Base-by-base conservation (phyloP, 306 rosid species). In the Betula pendula region DNA sequence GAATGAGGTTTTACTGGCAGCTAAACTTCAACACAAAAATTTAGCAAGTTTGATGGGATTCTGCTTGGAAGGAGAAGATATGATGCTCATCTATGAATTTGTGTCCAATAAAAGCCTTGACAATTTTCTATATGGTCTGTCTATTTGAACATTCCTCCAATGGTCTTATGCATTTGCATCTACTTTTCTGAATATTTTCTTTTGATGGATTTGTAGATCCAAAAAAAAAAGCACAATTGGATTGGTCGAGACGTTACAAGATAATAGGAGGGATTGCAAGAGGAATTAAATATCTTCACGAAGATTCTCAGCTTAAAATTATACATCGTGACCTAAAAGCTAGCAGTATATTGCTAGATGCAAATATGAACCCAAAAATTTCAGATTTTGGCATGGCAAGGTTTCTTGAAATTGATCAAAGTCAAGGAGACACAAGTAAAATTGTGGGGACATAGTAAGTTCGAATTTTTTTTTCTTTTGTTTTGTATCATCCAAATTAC, bases 241-340 rank as follows among this genome's bases (percentile, higher is more conserved):
- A 73, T 69, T 84, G 87, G 87, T 16, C 43, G 6, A 69, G 8
- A 17, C 62, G 87, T 14, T 76, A 71, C 77, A 84, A 77, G 19
- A 77, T 84, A n/a, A 74, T 84, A 2, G 72, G 38, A 0, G 87
- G 78, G 14, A 84, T 84, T 58, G 78, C 80, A 73, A 42, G 48
- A 42, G 84, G 84, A 33, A 45, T 84, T n/a, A 17, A 73, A 4
- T 80, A 77, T 63, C 82, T 80, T 33, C 87, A 80, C 7, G 68
- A 84, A 17, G 85, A 84, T 58, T 84, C 85, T 33, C 29, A 74
- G 8, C 77, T 77, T 27, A 77, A 33, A 43, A 80, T 84, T 69
- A 80, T 81, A 8, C 87, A 81, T 52, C 80, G 84, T 2, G 80
- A 80, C 60, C 82, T 84, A 8, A 84, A 84, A 69, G 71, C 84